Evolutionary conservation across 306 rosid species (phyloP).

Genomic region (Chamaecrista fasciculata): DNA sequence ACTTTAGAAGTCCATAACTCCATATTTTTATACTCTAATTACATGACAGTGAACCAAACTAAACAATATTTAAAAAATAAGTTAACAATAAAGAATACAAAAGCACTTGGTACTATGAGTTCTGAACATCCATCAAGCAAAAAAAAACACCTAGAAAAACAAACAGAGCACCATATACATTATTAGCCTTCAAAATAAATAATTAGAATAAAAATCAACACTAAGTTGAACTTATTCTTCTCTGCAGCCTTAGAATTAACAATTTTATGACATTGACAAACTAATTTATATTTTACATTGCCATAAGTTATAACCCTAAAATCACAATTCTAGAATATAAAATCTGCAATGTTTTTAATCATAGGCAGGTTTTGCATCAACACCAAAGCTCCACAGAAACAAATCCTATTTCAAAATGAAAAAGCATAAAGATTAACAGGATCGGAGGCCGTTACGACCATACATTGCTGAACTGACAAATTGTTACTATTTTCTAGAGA

Average conservation of each 20-base stretch:
- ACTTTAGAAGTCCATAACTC: conserved; percentile 11
- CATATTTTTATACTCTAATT: not conserved
- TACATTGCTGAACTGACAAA: not conserved
- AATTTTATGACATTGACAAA: conserved; percentile 7
- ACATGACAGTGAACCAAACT: not conserved
- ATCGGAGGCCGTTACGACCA: not conserved
- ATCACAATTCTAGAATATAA: not conserved
- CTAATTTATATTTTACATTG: not conserved
- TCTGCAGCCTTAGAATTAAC: not conserved
- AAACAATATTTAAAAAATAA: not conserved
- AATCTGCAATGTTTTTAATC: not conserved
- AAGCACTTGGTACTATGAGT: not conserved
- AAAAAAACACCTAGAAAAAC: too few relatives aligned
- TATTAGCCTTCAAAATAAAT: conserved; percentile 10
- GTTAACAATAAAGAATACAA: conserved; percentile 8
- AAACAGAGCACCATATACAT: too few relatives aligned
- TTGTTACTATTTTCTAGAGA: not conserved
- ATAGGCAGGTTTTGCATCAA: not conserved
- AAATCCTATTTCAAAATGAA: too few relatives aligned
- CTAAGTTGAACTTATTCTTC: too few relatives aligned
- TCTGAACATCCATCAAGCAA: conserved; percentile 18
- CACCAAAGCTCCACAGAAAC: not conserved
- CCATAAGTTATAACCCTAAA: not conserved
- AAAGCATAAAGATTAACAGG: too few relatives aligned
- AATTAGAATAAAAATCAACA: not conserved